These are phyloP conservation scores for Erodium maritimum DNA, from an alignment of 345 rosid species.

Conservation along the genomic window DNA sequence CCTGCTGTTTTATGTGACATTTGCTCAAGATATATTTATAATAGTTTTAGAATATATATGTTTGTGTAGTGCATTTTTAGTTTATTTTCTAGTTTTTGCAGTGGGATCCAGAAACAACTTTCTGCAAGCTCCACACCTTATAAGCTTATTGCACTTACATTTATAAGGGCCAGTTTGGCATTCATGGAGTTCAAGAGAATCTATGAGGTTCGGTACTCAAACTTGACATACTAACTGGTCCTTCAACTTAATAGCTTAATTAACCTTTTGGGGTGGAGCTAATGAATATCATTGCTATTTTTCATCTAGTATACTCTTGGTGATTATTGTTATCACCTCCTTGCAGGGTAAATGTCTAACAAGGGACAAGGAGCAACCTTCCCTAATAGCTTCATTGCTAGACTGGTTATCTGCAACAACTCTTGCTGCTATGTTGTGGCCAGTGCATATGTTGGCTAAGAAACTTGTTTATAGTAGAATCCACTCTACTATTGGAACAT, in stretches of 20 bases:
- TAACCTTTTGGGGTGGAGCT: no score
- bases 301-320: no score
- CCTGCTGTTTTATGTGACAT: no score
- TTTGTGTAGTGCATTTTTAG: no score
- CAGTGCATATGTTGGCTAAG: conserved; percentile 66
- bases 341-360: conserved; percentile 63
- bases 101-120: conserved; percentile 91
- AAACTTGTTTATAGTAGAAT: conserved; percentile 59
- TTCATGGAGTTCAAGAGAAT: conserved; percentile 56
- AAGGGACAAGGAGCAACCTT: conserved; percentile 43
- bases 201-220: conserved; percentile 43
- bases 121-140: conserved; percentile 52
- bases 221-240: no score
- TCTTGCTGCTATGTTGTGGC: conserved; percentile 52
- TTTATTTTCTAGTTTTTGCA: conserved; percentile 16
- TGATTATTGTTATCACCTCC: no score
- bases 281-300: no score
- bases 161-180: conserved; percentile 60
- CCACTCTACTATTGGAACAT: conserved; percentile 66
- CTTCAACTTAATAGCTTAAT: no score
- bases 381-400: conserved; percentile 38
- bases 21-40: no score
- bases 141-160: conserved; percentile 48
- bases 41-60: no score
- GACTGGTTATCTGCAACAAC: conserved; percentile 64